These are phyloP conservation scores for Phaeotremella skinneri DNA, from an alignment of 768 basidiomycete species.

Conservation along the genomic window DNA sequence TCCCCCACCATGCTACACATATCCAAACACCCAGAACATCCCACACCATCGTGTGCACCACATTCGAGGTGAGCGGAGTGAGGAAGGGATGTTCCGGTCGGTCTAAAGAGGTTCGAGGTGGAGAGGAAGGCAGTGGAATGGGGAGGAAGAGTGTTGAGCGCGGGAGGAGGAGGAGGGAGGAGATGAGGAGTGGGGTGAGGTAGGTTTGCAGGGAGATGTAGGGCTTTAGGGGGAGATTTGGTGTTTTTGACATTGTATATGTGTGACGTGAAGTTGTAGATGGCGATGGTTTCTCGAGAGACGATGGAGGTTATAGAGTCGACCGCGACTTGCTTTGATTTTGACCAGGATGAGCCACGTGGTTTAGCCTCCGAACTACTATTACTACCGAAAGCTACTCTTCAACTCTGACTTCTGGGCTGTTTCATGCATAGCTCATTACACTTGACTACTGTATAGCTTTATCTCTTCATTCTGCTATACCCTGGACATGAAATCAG, in stretches of 20 bases:
- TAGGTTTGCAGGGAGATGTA: constrained; percentile 39
- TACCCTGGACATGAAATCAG: too few relatives aligned
- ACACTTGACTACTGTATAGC: too few relatives aligned
- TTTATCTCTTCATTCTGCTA: too few relatives aligned
- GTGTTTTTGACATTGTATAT: constrained; percentile 1
- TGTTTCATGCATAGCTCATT: too few relatives aligned
- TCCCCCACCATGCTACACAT: constrained; percentile 70
- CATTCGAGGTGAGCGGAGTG: constrained; percentile 63
- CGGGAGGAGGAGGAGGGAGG: constrained; percentile 37
- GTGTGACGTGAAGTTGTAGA: too few relatives aligned
- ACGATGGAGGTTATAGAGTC: too few relatives aligned
- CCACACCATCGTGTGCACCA: constrained; percentile 62
- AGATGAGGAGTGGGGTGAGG: constrained; percentile 32
- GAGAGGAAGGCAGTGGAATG: constrained; percentile 18
- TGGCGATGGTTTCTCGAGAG: too few relatives aligned
- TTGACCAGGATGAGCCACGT: too few relatives aligned
- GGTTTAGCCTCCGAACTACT: too few relatives aligned
- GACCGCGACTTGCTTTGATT: too few relatives aligned
- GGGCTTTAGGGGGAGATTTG: constrained; percentile 26
- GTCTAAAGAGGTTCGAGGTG: constrained; percentile 51
- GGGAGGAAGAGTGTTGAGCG: constrained; percentile 22
- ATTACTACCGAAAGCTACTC: too few relatives aligned
- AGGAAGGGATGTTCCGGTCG: constrained; percentile 71
- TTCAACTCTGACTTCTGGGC: too few relatives aligned
- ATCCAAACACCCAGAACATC: constrained; percentile 59